These are phyloP conservation scores for Rubia occidens DNA, from an alignment of 305 asterid genomes.

Conservation along the genomic window DNA sequence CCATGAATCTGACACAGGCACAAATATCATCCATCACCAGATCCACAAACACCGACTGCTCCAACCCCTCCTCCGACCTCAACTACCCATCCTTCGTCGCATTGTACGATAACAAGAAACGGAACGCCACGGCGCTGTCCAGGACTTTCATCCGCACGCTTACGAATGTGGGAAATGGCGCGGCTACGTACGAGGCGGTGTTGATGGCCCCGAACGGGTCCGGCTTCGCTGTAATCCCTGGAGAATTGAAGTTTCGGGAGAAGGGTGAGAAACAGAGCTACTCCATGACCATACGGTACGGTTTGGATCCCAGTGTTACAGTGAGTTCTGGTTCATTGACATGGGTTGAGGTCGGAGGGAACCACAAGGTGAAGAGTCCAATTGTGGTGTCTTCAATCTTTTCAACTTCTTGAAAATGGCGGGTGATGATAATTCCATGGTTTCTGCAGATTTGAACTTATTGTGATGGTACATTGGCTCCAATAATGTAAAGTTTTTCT, in stretches of 20 bases:
- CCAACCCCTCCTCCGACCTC: slow-evolving; percentile 18
- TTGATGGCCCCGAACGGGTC: slow-evolving; percentile 27
- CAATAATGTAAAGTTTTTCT: no score
- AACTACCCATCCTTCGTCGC: slow-evolving; percentile 28
- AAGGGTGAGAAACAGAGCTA: slow-evolving; percentile 30
- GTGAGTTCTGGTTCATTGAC: slow-evolving; percentile 28
- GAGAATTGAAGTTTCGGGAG: slow-evolving; percentile 19
- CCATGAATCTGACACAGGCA: slow-evolving; percentile 12
- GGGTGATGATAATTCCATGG: no score
- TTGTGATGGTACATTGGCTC: no score
- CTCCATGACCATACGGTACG: slow-evolving; percentile 22
- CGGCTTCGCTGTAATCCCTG: slow-evolving; percentile 19
- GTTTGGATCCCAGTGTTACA: neutral
- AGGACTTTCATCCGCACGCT: slow-evolving; percentile 21
- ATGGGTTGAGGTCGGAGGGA: slow-evolving; percentile 37
- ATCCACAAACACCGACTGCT: slow-evolving; percentile 16
- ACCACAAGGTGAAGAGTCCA: slow-evolving; percentile 36
- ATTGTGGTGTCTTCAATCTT: slow-evolving; percentile 26
- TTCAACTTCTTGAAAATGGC: no score
- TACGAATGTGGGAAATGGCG: slow-evolving; percentile 32
- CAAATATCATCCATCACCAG: slow-evolving; percentile 17
- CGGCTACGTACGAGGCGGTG: slow-evolving; percentile 19
- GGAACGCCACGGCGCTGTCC: neutral
- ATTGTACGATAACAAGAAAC: slow-evolving; percentile 5
- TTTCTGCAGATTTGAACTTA: no score